phyloP scores from a whole-genome alignment of 1,139 yeast genomes.

The Taphrina communis region DNA sequence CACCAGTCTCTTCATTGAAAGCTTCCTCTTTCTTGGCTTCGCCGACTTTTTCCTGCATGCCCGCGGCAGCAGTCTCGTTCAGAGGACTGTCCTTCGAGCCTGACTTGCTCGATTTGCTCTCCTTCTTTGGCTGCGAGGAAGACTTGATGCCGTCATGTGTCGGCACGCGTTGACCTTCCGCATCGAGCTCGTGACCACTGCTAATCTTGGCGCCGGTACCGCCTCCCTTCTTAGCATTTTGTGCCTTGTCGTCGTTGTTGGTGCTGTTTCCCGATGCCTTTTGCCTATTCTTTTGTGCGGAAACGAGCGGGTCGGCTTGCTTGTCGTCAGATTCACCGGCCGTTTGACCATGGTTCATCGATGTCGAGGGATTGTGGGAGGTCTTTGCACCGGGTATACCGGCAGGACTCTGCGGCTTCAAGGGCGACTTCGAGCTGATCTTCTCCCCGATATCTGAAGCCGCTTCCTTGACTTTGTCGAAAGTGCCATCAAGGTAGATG shows the following conservation, averaged over 20 bases:
- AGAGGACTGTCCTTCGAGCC: conserved; percentile 5
- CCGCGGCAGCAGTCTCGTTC: conserved; percentile 15
- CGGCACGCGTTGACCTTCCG: conserved; percentile 25
- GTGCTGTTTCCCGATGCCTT: conserved; percentile 25
- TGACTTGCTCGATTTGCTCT: conserved; percentile 9
- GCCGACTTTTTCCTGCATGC: conserved; percentile 41
- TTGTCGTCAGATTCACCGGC: conserved; percentile 30
- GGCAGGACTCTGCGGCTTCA: conserved; percentile 37
- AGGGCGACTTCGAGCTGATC: conserved; percentile 14
- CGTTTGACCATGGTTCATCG: conserved; percentile 37
- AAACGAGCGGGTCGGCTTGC: conserved; percentile 27
- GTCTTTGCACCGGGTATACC: conserved; percentile 36
- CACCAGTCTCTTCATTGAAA: conserved; percentile 96
- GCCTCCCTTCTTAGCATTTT: conserved; percentile 33
- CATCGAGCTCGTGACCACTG: conserved; percentile 29
- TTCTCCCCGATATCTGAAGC: conserved; percentile 25
- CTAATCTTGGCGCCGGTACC: conserved; percentile 39
- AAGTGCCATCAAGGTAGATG: conserved; percentile 16
- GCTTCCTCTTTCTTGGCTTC: conserved; percentile 62
- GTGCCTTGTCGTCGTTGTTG: conserved; percentile 27
- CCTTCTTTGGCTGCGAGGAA: conserved; percentile 23
- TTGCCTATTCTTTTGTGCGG: conserved; percentile 40
- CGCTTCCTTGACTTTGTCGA: conserved; percentile 28
- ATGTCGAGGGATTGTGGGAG: conserved; percentile 28
- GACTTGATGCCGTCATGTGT: conserved; percentile 28